These are phyloP conservation scores for Boletus insuetus DNA, from an alignment of 768 basidiomycete species.

Conservation along the genomic window DNA sequence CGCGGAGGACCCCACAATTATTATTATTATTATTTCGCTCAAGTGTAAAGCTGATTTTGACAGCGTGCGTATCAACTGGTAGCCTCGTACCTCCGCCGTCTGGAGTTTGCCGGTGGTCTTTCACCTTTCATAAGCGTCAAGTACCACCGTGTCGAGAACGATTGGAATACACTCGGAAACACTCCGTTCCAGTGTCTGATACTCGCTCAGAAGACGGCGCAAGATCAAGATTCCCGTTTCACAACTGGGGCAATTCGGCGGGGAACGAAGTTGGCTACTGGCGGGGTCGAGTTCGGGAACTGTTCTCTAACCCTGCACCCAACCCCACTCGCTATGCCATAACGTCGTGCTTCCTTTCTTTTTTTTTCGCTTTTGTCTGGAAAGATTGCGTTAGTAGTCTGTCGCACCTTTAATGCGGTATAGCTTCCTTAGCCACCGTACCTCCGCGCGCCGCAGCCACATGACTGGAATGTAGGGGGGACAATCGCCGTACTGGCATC, in stretches of 20 bases:
- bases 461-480: neutral
- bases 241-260: neutral
- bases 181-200: conserved; percentile 5
- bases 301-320: neutral
- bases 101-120: conserved; percentile 13
- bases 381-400: neutral
- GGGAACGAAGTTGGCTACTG: neutral
- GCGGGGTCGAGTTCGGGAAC: conserved; percentile 1
- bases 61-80: conserved; percentile 22
- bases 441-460: conserved; percentile 13
- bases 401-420: neutral
- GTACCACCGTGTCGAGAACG: conserved; percentile 12
- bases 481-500: conserved; percentile 7
- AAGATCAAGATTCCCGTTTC: conserved; percentile 10
- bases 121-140: conserved; percentile 1
- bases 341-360: neutral
- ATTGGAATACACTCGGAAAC: conserved; percentile 9
- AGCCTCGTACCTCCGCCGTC: conserved; percentile 10
- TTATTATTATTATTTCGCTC: conserved; percentile 3
- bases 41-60: conserved; percentile 14
- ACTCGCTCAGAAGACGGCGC: neutral
- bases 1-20: conserved; percentile 6
- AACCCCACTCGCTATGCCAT: conserved; percentile 1
- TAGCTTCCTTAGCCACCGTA: conserved; percentile 8
- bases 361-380: neutral